Base-by-base conservation (phyloP, 371 early-diverging fungal genomes). In the Umbelopsis sp. region DNA sequence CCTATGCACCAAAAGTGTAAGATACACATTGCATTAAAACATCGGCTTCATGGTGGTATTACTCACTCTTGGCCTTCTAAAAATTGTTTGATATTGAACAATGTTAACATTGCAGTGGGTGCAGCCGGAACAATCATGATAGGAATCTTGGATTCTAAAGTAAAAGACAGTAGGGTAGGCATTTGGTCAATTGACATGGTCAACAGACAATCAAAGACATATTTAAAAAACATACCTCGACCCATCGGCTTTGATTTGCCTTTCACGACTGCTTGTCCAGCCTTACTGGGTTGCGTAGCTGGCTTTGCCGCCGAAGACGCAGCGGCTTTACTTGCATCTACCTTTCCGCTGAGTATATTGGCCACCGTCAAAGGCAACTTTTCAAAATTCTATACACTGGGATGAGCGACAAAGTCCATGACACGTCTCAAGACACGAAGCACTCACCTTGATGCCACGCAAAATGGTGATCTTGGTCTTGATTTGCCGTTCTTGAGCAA, bases 71-170 rank as follows among this genome's bases (percentile, higher is more conserved):
- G 82, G 46, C 91, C 90, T 69, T 91, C 85, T 14, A 96, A 80
- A 64, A 96, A 91, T 48, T 91, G 82, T 72, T 92, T 89, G 64
- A 93, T 89, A 72, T 97, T 97, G 76, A 90, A 92, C 76, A 97
- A 78, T 53, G 89, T 96, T 50, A 97, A 71, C 75, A 92, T 87
- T 3, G 96, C 86, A 3, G 93, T 93, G 8, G 91, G 80, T 20
- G 92, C 93, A 0, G 95, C 91, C 12, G 97, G 97, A 14, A 97
- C 92, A 63, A 97, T 89, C 67, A 97, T 96, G 48, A 95, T 92
- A 9, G 96, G 95, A 52, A 89, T 89, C 50, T 71, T 78, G 29
- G 80, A 80, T 74, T 73, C 63, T 48, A 48, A 7, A 41, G 41
- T 7, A 41, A 41, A 37, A 41, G 51, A 29, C 29, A 29, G 1